A percentile compares a stretch with the other conserved stretches of the same genome.
These are phyloP conservation scores for Colletotrichum sublineola DNA, from an alignment of 2,329 filamentous ascomycete genomes.

Conservation along the genomic window DNA sequence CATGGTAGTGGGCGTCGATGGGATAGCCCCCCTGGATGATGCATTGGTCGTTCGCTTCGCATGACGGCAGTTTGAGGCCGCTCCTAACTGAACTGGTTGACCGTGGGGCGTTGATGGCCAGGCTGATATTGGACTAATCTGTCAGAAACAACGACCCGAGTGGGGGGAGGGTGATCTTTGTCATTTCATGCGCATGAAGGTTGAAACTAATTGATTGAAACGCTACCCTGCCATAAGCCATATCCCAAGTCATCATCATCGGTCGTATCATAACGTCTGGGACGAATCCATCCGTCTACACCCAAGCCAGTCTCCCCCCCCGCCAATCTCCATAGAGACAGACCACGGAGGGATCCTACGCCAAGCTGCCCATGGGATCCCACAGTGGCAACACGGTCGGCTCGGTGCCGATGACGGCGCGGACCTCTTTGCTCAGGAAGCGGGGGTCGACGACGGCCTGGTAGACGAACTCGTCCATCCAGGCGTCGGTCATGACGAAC, in stretches of 20 bases:
- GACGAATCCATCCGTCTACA: not conserved
- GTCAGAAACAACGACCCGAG: not conserved
- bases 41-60: not conserved
- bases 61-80: not conserved
- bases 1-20: not conserved
- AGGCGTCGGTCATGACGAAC: conserved; percentile 89
- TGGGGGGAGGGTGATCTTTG: no score
- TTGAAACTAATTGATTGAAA: conserved; percentile 14
- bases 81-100: not conserved
- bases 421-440: conserved; percentile 74
- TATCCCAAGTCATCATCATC: conserved; percentile 10
- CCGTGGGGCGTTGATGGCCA: not conserved
- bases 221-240: conserved; percentile 23
- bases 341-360: conserved; percentile 53
- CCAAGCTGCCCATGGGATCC: conserved; percentile 85
- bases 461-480: conserved; percentile 86
- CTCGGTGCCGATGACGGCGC: conserved; percentile 77
- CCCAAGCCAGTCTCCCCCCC: not conserved
- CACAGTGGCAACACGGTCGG: conserved; percentile 80
- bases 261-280: conserved; percentile 2
- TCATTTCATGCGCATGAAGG: not conserved
- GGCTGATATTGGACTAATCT: not conserved
- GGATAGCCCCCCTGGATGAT: not conserved
- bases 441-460: conserved; percentile 86
- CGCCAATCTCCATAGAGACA: not conserved